These are phyloP conservation scores for Chytriomyces sp. DNA, from an alignment of 192 early-diverging fungal species.

Conservation along the genomic window DNA sequence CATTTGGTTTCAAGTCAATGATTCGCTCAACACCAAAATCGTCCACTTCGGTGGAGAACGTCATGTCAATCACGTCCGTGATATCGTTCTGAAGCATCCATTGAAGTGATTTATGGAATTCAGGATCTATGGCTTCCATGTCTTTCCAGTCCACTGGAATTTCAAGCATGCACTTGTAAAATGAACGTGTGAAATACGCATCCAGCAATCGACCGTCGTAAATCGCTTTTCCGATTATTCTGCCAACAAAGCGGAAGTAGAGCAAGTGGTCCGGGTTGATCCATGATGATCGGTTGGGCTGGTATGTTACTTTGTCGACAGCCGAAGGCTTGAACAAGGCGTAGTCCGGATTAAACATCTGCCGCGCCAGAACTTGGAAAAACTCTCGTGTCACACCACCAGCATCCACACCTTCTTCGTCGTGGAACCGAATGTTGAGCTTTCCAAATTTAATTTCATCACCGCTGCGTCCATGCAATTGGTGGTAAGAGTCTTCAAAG, in stretches of 20 bases:
- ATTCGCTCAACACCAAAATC: constrained; percentile 86
- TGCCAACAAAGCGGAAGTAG: constrained; percentile 98
- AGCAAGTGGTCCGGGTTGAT: constrained; percentile 92
- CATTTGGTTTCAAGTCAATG: constrained; percentile 88
- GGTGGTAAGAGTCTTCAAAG: constrained; percentile 96
- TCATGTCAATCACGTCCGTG: constrained; percentile 91
- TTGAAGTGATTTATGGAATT: constrained; percentile 94
- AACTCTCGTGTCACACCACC: constrained; percentile 98
- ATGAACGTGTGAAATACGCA: constrained; percentile 96
- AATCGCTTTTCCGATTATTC: constrained; percentile 99
- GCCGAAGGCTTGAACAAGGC: constrained; percentile 97
- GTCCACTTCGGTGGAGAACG: constrained; percentile 91
- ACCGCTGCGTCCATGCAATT: constrained; percentile 86
- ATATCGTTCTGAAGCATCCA: constrained; percentile 99
- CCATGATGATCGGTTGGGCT: constrained; percentile 92
- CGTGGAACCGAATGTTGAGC: constrained; percentile 88
- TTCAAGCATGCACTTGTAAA: constrained; percentile 97
- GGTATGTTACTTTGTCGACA: constrained; percentile 94
- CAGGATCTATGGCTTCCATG: constrained; percentile 96
- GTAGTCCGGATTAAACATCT: constrained; percentile 99
- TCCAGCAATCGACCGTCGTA: constrained; percentile 94
- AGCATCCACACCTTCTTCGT: constrained; percentile 97
- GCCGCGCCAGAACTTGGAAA: constrained; percentile 94
- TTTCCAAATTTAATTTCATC: constrained; percentile 95
- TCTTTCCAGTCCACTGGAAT: constrained; percentile 94